Percentiles rank a stretch among this genome's conserved stretches.
Conservation (phyloP, 176 grass and related monocot genomes). For the Oryza glumipatula region DNA sequence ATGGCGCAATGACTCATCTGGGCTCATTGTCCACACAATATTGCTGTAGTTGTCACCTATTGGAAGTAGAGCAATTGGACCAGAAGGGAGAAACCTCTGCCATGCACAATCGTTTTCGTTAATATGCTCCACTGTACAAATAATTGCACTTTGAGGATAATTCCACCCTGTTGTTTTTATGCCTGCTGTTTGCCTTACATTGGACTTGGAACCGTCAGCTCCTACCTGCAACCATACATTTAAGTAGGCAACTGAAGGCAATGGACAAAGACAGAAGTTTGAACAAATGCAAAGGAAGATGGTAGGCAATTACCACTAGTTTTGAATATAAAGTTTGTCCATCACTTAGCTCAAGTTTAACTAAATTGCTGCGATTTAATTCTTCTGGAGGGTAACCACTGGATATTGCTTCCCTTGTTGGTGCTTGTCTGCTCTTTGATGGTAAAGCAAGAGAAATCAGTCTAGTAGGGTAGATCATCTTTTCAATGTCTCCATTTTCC, state of each 20-base stretch:
- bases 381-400: conserved; percentile 33
- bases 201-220: conserved; percentile 89
- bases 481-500: conserved; percentile 58
- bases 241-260: conserved; percentile 23
- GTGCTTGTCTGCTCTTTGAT: conserved; percentile 37
- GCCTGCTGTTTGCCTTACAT: conserved; percentile 75
- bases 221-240: conserved; percentile 65
- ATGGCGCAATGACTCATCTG: conserved; percentile 61
- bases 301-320: conserved; percentile 78
- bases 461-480: conserved; percentile 72
- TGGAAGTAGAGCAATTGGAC: conserved; percentile 85
- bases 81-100: conserved; percentile 95
- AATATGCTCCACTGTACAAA: conserved; percentile 87
- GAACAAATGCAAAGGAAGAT: conserved; percentile 24
- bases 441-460: conserved; percentile 66
- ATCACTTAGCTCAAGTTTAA: conserved; percentile 78
- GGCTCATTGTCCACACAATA: conserved; percentile 98
- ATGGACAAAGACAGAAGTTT: neutral
- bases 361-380: conserved; percentile 54
- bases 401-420: conserved; percentile 36
- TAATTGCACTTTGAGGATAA: conserved; percentile 80
- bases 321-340: conserved; percentile 76
- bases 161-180: conserved; percentile 87
- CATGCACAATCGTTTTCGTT: conserved; percentile 72
- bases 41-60: conserved; percentile 89